phyloP scores from a whole-genome alignment of 2,329 filamentous ascomycete genomes.

The Diaporthe amygdali region DNA sequence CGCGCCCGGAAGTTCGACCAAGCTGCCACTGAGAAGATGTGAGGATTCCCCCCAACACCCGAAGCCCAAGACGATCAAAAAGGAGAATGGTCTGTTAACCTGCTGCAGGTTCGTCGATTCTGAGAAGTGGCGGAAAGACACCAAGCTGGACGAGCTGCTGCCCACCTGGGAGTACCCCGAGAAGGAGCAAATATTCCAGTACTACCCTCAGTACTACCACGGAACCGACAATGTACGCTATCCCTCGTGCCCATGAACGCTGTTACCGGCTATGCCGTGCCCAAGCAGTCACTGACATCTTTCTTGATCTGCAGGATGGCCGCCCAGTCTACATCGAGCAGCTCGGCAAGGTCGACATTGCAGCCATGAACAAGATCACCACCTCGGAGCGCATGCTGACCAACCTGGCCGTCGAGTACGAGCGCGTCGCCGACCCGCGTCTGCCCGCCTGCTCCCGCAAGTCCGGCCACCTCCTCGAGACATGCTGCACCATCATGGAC shows the following conservation, averaged over 20 bases:
- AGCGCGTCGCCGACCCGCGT: conserved; percentile 91
- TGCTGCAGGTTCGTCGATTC: conserved; percentile 80
- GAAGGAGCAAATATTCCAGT: conserved; percentile 82
- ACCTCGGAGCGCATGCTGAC: conserved; percentile 91
- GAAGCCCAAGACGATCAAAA: not conserved
- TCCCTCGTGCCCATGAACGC: not conserved
- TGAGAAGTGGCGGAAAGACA: conserved; percentile 90
- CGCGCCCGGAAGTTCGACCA: conserved; percentile 96
- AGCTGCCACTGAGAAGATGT: conserved; percentile 85
- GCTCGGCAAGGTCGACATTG: conserved; percentile 90
- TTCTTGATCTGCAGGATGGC: conserved; percentile 70
- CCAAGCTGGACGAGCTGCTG: conserved; percentile 81
- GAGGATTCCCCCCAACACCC: conserved; percentile 41
- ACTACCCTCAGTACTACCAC: conserved; percentile 99
- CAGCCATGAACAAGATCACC: conserved; percentile 91
- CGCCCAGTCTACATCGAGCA: conserved; percentile 97
- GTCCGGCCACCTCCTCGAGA: conserved; percentile 87
- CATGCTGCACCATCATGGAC: conserved; percentile 98
- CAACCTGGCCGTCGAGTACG: conserved; percentile 97
- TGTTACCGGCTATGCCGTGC: not conserved
- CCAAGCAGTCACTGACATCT: not conserved
- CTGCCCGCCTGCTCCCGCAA: conserved; percentile 96
- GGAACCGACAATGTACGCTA: conserved; percentile 79
- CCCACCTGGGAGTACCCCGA: conserved; percentile 86
- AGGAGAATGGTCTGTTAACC: not conserved